Evolutionary conservation across 2,329 filamentous ascomycete genomes (phyloP).

Genomic region (Ceratocystis eucalypticola): DNA sequence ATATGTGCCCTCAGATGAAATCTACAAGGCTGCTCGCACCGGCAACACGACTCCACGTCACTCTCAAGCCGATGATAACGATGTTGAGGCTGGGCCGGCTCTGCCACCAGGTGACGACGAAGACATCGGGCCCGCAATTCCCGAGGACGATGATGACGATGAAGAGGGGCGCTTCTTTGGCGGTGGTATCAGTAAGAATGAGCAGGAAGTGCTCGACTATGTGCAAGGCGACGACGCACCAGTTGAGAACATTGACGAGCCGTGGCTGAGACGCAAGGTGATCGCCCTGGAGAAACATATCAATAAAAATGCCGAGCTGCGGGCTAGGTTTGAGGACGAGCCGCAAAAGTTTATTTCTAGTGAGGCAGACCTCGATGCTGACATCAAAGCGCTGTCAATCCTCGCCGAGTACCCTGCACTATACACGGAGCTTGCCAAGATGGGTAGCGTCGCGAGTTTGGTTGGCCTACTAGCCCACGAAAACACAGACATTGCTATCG

Average conservation of each 20-base stretch:
- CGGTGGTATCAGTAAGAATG: conserved; percentile 69
- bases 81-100: conserved; percentile 35
- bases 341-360: conserved; percentile 71
- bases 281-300: conserved; percentile 84
- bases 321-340: conserved; percentile 69
- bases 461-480: conserved; percentile 81
- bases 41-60: conserved; percentile 32
- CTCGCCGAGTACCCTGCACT: conserved; percentile 75
- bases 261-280: conserved; percentile 72
- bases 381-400: conserved; percentile 76
- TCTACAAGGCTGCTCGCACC: conserved; percentile 50
- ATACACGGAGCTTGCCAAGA: conserved; percentile 64
- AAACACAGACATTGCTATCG: conserved; percentile 92
- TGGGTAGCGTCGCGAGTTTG: conserved; percentile 59
- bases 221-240: conserved; percentile 45
- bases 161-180: conserved; percentile 95
- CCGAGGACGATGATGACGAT: conserved; percentile 30
- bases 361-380: conserved; percentile 80
- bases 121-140: conserved; percentile 32
- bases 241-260: conserved; percentile 64
- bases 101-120: conserved; percentile 37
- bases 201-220: conserved; percentile 75
- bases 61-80: conserved; percentile 32
- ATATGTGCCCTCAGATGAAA: conserved; percentile 33
- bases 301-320: conserved; percentile 75